Evolutionary conservation across 441 rosid genomes (phyloP), one percentile per base, ranked within the genome.

Genomic region (Gossypium lobatum): DNA sequence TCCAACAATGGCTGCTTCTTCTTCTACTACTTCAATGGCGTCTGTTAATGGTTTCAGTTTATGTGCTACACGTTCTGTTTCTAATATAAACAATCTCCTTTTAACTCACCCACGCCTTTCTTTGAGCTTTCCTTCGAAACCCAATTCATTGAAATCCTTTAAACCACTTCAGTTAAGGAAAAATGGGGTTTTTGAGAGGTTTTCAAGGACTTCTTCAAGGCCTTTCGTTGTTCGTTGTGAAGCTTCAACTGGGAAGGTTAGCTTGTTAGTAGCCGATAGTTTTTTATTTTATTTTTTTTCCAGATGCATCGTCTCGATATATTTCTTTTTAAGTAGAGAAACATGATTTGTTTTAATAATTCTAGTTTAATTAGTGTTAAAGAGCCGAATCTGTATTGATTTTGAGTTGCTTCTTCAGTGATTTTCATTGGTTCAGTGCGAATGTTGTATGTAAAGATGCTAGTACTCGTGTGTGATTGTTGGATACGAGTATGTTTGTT

Each of bases 211-310:
- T n/a, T 78, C 89, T n/a, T 77, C 89, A 23, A 28, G 81, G 74
- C 68, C 86, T 13, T 71, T 84, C 61, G 25, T 74, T 50, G 87
- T 94, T 66, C 80, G 92, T 70, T 94, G 97, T 55, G 92, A 86
- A 21, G 87, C 92, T 68, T 65, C 90, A 16, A 79, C 65, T 72
- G 97, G 93, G 77, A 83, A 91, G 87, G 98, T 92, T 77, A 76
- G 79, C 72, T 28, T 66, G 23, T 52, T 67, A 45, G 42, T 37
- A 20, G 26, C 48, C 2, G 0, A 45, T 16, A 6, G 34, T 65
- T 18, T 13, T 17, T 65, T 4, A 31, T 6, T 53, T 16, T 53
- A n/a, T 52, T 53, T 53, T 8, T 16, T 21, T 21, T 65, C 46
- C 14, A 1, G 6, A 65, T 65, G 53, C 70, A 65, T 64, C 6